A percentile compares a stretch with the other conserved stretches of the same genome.
Conservation (phyloP, 805 yeast species). For the Metschnikowia gelsemii region DNA sequence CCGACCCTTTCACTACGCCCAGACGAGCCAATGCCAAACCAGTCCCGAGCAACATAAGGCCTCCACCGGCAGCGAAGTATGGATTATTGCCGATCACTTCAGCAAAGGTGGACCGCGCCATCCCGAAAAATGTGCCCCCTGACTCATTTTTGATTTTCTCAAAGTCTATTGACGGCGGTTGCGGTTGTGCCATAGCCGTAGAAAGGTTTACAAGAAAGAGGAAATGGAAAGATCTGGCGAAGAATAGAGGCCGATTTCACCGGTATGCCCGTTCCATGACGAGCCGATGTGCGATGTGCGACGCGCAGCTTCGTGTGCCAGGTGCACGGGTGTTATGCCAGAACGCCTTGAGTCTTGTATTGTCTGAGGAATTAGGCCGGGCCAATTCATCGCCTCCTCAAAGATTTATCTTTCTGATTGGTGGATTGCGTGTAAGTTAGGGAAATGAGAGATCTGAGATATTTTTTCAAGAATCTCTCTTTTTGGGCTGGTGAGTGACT, state of each 20-base stretch:
- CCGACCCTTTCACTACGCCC: conserved; percentile 60
- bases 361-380: too few relatives aligned
- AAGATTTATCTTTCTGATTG: too few relatives aligned
- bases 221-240: background rate
- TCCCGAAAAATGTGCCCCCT: conserved; percentile 39
- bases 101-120: conserved; percentile 41
- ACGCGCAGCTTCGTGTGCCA: too few relatives aligned
- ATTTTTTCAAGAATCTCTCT: too few relatives aligned
- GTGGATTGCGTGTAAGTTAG: too few relatives aligned
- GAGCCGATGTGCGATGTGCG: too few relatives aligned
- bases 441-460: too few relatives aligned
- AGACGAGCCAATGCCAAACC: conserved; percentile 75
- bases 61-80: conserved; percentile 98
- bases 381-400: too few relatives aligned
- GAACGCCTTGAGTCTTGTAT: too few relatives aligned
- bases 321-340: too few relatives aligned
- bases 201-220: background rate
- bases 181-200: conserved; percentile 9
- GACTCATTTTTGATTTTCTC: conserved; percentile 35
- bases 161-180: conserved; percentile 28
- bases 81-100: conserved; percentile 72
- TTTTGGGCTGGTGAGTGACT: too few relatives aligned
- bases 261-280: too few relatives aligned
- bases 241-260: background rate
- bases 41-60: conserved; percentile 93